These are phyloP conservation scores for Pythium dissimile DNA, from an alignment of 352 stramenopile genomes.

Conservation along the genomic window DNA sequence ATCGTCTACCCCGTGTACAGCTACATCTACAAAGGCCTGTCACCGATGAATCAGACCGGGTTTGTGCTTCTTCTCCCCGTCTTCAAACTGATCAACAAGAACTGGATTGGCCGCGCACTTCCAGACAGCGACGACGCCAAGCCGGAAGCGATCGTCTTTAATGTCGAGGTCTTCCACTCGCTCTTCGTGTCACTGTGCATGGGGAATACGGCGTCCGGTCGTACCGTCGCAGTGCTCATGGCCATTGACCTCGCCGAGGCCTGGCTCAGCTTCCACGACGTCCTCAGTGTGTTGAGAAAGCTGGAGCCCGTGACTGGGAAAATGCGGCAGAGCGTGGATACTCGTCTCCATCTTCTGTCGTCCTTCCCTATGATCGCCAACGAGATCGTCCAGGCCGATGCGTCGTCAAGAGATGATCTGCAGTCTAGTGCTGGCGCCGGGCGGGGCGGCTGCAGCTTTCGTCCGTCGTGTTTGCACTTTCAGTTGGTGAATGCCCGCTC, in stretches of 20 bases:
- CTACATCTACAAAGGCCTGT: slow-evolving; percentile 2
- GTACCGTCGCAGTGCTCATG: slow-evolving; percentile 6
- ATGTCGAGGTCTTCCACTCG: slow-evolving; percentile 21
- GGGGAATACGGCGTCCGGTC: background rate
- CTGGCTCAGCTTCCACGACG: slow-evolving; percentile 3
- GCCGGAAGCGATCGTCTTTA: slow-evolving; percentile 22
- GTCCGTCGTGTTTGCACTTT: too few species aligned
- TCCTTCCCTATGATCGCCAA: too few species aligned
- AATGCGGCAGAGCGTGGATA: too few species aligned
- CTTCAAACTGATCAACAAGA: slow-evolving; percentile 39
- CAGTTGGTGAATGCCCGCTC: too few species aligned
- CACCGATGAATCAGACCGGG: too few species aligned
- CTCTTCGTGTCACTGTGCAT: slow-evolving; percentile 22
- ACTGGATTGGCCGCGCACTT: slow-evolving; percentile 27
- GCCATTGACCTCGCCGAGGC: slow-evolving; percentile 4
- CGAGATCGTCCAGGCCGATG: too few species aligned
- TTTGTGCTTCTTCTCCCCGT: slow-evolving; percentile 26
- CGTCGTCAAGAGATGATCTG: too few species aligned
- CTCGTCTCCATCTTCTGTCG: too few species aligned
- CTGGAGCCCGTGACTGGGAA: background rate
- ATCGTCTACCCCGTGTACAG: slow-evolving; percentile 21
- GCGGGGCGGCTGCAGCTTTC: too few species aligned
- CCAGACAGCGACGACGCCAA: slow-evolving; percentile 23
- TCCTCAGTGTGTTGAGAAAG: background rate
- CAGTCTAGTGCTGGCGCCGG: too few species aligned